These are phyloP conservation scores for Ustilago cynodontis DNA, from an alignment of 1,284 basidiomycete species.

Conservation along the genomic window DNA sequence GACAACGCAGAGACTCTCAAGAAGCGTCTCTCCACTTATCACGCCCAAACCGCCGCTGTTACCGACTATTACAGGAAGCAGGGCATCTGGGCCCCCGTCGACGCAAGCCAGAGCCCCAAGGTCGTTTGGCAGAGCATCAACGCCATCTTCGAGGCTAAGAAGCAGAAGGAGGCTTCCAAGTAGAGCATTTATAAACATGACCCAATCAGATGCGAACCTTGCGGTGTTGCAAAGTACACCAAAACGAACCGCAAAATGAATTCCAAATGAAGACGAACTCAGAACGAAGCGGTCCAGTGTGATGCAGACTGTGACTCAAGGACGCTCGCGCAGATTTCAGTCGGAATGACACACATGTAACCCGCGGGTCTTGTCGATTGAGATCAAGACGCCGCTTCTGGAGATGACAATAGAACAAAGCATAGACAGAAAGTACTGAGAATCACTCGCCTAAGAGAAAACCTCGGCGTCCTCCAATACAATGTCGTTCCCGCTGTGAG, in stretches of 20 bases:
- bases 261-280: background rate
- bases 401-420: too few relatives aligned
- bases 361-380: too few relatives aligned
- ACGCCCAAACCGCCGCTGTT: constrained; percentile 92
- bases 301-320: too few relatives aligned
- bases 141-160: constrained; percentile 68
- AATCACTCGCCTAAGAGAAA: background rate
- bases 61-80: constrained; percentile 96
- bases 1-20: constrained; percentile 81
- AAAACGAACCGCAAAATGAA: too few relatives aligned
- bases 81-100: constrained; percentile 78
- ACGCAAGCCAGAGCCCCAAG: constrained; percentile 90
- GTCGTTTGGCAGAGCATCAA: constrained; percentile 89
- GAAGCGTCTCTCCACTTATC: constrained; percentile 88
- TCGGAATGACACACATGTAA: too few relatives aligned
- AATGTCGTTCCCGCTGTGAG: constrained; percentile 16
- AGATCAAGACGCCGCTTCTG: too few relatives aligned
- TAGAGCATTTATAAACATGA: background rate
- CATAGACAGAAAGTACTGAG: background rate
- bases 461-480: constrained; percentile 33
- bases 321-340: too few relatives aligned
- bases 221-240: too few relatives aligned
- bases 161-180: constrained; percentile 20
- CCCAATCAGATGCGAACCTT: background rate
- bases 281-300: too few relatives aligned